phyloP scores from a whole-genome alignment of 768 basidiomycete genomes.

The Daedaleopsis nitida region DNA sequence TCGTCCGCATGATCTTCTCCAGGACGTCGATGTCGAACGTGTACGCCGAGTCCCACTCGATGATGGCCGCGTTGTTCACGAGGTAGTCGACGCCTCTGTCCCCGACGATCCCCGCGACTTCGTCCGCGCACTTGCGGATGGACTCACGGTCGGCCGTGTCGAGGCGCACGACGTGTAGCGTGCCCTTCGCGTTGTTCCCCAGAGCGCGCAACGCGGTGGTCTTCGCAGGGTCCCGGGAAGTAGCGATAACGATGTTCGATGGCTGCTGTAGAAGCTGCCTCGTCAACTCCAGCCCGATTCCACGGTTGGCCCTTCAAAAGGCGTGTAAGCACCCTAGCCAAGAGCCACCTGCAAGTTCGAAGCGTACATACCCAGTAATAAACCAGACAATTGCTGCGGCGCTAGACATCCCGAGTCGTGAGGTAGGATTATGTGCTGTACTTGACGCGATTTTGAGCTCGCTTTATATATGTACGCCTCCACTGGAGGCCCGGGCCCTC shows the following conservation, averaged over 20 bases:
- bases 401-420: no score
- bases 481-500: no score
- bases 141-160: conserved; percentile 32
- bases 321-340: not conserved
- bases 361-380: conserved; percentile 27
- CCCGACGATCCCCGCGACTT: conserved; percentile 28
- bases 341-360: not conserved
- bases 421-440: no score
- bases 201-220: conserved; percentile 27
- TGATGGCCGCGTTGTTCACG: conserved; percentile 41
- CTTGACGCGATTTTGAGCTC: no score
- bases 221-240: conserved; percentile 29
- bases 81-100: conserved; percentile 39
- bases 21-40: not conserved
- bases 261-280: conserved; percentile 25
- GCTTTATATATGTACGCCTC: no score
- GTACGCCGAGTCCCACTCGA: conserved; percentile 5
- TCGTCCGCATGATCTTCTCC: conserved; percentile 10
- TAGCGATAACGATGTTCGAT: conserved; percentile 30
- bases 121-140: conserved; percentile 27
- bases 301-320: conserved; percentile 29
- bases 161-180: conserved; percentile 35
- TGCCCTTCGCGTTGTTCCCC: conserved; percentile 26
- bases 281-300: conserved; percentile 33
- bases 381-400: conserved; percentile 17